Evolutionary conservation across 805 yeast genomes (phyloP), one percentile per base, ranked within the genome.

Genomic region (Candida ponderosae): DNA sequence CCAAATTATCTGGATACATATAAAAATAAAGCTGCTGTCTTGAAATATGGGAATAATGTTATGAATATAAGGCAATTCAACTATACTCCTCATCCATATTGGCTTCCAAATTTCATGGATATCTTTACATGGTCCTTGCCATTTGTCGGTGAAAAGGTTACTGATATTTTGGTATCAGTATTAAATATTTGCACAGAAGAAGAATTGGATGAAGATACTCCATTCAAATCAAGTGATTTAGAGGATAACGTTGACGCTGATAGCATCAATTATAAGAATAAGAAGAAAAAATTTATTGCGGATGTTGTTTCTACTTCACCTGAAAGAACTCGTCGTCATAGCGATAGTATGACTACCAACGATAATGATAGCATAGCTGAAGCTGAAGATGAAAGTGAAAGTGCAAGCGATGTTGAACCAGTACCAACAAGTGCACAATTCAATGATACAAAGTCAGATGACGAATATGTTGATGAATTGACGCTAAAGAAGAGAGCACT

Each of bases 71-170:
- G 97, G 40, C 97, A 90, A 62, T 90, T 93, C 68, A 88, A 89
- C 60, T 64, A 81, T 51, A 79, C 88, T 21, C 95, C 96, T 5
- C 97, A 90, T 61, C 98, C 98, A 1, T 90, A 93, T 62, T 88
- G 95, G 87, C 68, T 93, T 47, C 97, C 97, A 7, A 88, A 88
- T 58, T 86, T 89, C 51, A 87, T 89, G 95, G 97, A 93, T 59
- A 96, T 90, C 6, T 90, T 90, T 60, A 82, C 95, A 10, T 93
- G 97, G 97, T 85, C 96, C 2, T 66, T 90, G 40, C 98, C 97
- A 7, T 90, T 93, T 65, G 97, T 93, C 18, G 97, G 97, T 17
- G 96, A 90, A 57, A 86, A 93, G 54, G 84, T 89, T 38, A 85
- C 95, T 13, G 97, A 93, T 56, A 89, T 90, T 82, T 70, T 90